Conservation (phyloP, 768 basidiomycete species). For the Tricholoma flavovirens region DNA sequence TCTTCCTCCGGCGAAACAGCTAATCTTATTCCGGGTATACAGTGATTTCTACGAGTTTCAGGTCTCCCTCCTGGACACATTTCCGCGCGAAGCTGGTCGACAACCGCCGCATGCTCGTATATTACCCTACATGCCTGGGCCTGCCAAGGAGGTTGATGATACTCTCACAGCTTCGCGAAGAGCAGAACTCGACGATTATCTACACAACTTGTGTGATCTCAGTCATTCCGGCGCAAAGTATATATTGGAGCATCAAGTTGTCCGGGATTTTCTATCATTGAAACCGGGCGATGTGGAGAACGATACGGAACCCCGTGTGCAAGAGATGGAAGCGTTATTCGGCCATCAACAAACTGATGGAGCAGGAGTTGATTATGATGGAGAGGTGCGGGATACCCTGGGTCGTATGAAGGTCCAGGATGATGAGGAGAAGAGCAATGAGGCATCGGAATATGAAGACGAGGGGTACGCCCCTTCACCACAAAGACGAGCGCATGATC, state of each 20-base stretch:
- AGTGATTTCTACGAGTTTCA: constrained; percentile 99
- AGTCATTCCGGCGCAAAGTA: constrained; percentile 63
- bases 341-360: constrained; percentile 14
- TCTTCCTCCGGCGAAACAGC: constrained; percentile 64
- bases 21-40: constrained; percentile 92
- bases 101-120: constrained; percentile 62
- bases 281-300: constrained; percentile 84
- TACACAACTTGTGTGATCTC: constrained; percentile 72
- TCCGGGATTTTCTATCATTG: constrained; percentile 77
- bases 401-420: constrained; percentile 43
- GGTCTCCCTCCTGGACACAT: constrained; percentile 76
- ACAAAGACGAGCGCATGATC: constrained; percentile 31
- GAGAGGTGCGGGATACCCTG: constrained; percentile 45
- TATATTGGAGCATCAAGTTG: constrained; percentile 73
- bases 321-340: constrained; percentile 54
- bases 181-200: constrained; percentile 84
- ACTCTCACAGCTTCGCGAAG: constrained; percentile 74
- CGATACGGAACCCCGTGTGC: constrained; percentile 52
- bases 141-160: constrained; percentile 78
- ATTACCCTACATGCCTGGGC: constrained; percentile 97
- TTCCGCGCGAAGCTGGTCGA: constrained; percentile 89
- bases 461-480: constrained; percentile 46
- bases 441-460: constrained; percentile 64
- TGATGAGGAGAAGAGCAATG: constrained; percentile 41
- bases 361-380: constrained; percentile 30